Percentiles rank a stretch among this genome's conserved stretches.
phyloP scores from a whole-genome alignment of 495 filamentous ascomycete species.

The Cladorrhinum samala region DNA sequence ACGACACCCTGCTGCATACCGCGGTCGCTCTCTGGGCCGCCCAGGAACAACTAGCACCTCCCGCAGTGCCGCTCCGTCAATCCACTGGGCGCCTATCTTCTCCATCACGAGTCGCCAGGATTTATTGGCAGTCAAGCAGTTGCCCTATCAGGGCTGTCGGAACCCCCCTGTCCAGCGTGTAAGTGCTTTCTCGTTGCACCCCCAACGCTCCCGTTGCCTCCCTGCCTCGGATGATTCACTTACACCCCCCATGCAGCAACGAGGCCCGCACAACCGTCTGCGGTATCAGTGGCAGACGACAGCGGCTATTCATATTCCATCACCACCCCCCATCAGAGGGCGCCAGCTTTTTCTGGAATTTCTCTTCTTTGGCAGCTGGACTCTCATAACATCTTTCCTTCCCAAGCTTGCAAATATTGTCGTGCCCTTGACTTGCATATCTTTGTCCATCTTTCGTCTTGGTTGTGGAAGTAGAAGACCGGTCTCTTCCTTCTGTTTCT shows the following conservation, averaged over 20 bases:
- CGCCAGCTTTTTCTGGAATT: conserved; percentile 23
- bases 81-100: conserved; percentile 31
- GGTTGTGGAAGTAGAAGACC: conserved; percentile 22
- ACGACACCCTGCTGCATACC: conserved; percentile 16
- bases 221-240: conserved; percentile 24
- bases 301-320: conserved; percentile 50
- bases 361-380: conserved; percentile 46
- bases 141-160: conserved; percentile 30
- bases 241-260: conserved; percentile 35
- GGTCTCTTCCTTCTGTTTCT: conserved; percentile 31
- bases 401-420: conserved; percentile 19
- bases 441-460: conserved; percentile 5
- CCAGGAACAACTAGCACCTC: conserved; percentile 19
- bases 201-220: conserved; percentile 15
- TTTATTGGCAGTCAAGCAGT: conserved; percentile 25
- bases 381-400: conserved; percentile 42
- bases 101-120: conserved; percentile 27
- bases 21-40: conserved; percentile 25
- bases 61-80: conserved; percentile 25
- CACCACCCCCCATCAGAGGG: conserved; percentile 32
- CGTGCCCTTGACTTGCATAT: conserved; percentile 18
- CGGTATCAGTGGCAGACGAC: conserved; percentile 26
- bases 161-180: conserved; percentile 25
- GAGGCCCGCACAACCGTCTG: conserved; percentile 22
- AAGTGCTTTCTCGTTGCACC: too few relatives aligned